Evolutionary conservation across 176 grass and related monocot species (phyloP), one percentile per base, ranked within the genome.

Genomic region (Avena eriantha): DNA sequence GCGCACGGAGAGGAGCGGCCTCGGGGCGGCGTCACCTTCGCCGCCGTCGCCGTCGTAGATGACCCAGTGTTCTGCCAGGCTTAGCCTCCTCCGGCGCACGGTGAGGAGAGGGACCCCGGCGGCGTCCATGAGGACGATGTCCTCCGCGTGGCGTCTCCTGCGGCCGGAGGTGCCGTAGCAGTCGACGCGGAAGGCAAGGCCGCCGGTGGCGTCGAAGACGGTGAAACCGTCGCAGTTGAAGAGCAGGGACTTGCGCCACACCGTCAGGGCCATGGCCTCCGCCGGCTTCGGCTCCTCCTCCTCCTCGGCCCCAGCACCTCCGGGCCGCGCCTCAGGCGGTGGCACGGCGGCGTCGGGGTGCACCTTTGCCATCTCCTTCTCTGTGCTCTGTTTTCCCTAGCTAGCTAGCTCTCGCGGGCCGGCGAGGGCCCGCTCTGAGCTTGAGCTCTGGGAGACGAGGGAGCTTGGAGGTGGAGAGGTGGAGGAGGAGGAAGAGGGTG

Each of bases 211-310:
- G 75, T 97, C 94, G 65, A 76, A 97, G 23, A 97, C 94, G 6
- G 94, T 97, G 85, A 97, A 97, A 16, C 94, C 94, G 33, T 89
- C 80, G 81, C 88, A 94, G 79, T 90, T 94, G 88, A 97, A 94
- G 34, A 97, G 87, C 7, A 97, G 88, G 4, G 94, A 97, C 77
- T 90, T 97, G 68, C 92, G 89, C 94, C 94, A 97, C 75, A 97
- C 94, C 17, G 94, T 97, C 8, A 97, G 90, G 61, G 83, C 80
- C 61, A 43, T 26, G 7, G 67, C 24, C 46, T 14, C 39, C 5
- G 35, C 82, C 22, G 87, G 39, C 7, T 19, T n/a, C n/a, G 67
- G 24, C 41, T 88, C 36, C 19, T 54, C 41, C 19, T 54, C 41
- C 29, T 78, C n/a, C 6, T 34, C 43, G 11, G 16, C 73, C 7